phyloP scores from a whole-genome alignment of 2,329 filamentous ascomycete species.

The Colletotrichum plurivorum region DNA sequence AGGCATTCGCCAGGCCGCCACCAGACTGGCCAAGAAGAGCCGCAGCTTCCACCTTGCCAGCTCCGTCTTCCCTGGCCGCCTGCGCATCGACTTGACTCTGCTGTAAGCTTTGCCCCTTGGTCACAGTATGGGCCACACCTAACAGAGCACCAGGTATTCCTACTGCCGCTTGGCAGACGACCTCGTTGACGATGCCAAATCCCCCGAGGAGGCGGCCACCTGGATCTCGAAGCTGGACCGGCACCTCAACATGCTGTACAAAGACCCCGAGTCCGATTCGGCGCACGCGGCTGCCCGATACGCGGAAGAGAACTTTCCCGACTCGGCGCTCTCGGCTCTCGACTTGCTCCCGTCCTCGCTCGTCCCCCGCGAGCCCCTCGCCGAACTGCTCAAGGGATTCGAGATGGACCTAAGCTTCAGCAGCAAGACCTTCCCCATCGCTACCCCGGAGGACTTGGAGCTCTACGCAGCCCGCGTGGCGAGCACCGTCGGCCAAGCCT shows the following conservation, averaged over 20 bases:
- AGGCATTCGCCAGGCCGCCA: conserved; percentile 72
- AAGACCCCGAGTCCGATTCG: conserved; percentile 43
- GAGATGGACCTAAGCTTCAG: conserved; percentile 75
- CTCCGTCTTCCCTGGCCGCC: conserved; percentile 75
- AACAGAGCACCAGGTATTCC: conserved; percentile 67
- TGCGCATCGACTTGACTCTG: conserved; percentile 77
- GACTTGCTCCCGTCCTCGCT: conserved; percentile 70
- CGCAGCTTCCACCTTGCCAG: conserved; percentile 82
- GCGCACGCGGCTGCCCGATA: conserved; percentile 46
- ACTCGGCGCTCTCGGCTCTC: conserved; percentile 66
- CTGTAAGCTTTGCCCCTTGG: conserved; percentile 58
- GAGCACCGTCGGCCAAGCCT: conserved; percentile 79
- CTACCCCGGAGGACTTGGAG: conserved; percentile 70
- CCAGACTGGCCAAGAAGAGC: conserved; percentile 73
- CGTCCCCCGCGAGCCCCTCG: conserved; percentile 72
- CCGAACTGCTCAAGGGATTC: conserved; percentile 77
- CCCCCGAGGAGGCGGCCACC: conserved; percentile 63
- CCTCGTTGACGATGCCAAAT: conserved; percentile 75
- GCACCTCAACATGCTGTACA: conserved; percentile 70
- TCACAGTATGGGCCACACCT: conserved; percentile 1
- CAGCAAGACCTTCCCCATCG: conserved; percentile 65
- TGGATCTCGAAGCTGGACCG: conserved; percentile 72
- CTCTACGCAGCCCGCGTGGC: conserved; percentile 78
- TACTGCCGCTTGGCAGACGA: conserved; percentile 83
- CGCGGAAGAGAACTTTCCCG: conserved; percentile 66